Percentiles rank a stretch among this genome's conserved stretches.
Evolutionary conservation across 768 basidiomycete genomes (phyloP).

Genomic region (Macrolepiota dolichaula): DNA sequence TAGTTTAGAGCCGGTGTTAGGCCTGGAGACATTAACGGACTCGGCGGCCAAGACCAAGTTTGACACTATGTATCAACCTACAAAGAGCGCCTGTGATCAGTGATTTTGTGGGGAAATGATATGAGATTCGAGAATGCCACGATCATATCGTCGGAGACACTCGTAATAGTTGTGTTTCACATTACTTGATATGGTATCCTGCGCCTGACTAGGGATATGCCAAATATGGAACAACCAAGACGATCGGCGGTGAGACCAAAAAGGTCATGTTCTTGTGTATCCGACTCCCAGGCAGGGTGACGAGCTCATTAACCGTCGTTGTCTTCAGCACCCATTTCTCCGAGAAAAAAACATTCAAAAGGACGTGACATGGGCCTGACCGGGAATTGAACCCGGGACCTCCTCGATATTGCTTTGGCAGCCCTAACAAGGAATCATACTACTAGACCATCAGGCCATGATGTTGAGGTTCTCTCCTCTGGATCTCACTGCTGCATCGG

Average conservation of each 20-base stretch:
- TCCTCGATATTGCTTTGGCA: slow-evolving; percentile 47
- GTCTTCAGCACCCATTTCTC: too few relatives aligned
- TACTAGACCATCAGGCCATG: slow-evolving; percentile 36
- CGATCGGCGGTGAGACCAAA: neutral
- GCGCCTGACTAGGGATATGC: neutral
- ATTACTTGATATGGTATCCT: neutral
- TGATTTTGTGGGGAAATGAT: neutral
- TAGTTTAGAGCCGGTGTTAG: neutral
- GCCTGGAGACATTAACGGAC: neutral
- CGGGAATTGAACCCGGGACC: slow-evolving; percentile 88
- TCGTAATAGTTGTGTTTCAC: neutral
- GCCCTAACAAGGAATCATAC: slow-evolving; percentile 67
- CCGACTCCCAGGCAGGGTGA: neutral
- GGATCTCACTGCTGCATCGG: neutral
- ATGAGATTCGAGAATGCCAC: neutral
- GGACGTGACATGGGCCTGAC: slow-evolving; percentile 50
- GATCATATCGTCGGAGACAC: neutral
- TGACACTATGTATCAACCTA: neutral
- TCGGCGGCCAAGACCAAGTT: neutral
- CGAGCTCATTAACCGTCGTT: too few relatives aligned
- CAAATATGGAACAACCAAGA: neutral
- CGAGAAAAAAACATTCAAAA: neutral
- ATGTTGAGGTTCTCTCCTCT: neutral
- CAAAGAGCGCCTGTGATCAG: neutral
- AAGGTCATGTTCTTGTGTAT: neutral